phyloP scores from a whole-genome alignment of 2,329 filamentous ascomycete species.

The Elsinoe perseae region DNA sequence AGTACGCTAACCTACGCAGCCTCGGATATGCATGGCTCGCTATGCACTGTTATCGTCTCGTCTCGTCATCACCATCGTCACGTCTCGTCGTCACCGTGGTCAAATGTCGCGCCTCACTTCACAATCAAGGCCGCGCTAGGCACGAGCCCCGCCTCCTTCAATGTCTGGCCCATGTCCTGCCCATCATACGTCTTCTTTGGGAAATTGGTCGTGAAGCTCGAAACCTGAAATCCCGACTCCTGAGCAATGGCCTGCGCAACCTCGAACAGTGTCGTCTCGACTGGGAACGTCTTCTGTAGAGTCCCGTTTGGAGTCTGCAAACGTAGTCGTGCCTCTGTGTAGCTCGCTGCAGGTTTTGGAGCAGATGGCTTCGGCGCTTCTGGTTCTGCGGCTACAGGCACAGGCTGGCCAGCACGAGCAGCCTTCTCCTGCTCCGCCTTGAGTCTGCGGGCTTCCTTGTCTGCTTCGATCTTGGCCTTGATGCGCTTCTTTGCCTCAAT shows the following conservation, averaged over 20 bases:
- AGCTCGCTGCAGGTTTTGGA: slow-evolving; percentile 59
- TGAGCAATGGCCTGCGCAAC: slow-evolving; percentile 67
- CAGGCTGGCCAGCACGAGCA: slow-evolving; percentile 27
- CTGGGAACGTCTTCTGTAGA: slow-evolving; percentile 78
- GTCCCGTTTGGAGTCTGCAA: slow-evolving; percentile 70
- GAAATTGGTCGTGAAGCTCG: slow-evolving; percentile 77
- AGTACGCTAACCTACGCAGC: too few species aligned
- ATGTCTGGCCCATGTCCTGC: slow-evolving; percentile 74
- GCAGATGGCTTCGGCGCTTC: slow-evolving; percentile 40
- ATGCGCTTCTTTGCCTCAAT: slow-evolving; percentile 79
- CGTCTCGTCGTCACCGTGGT: background rate
- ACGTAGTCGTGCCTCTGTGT: slow-evolving; percentile 73
- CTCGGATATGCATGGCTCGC: background rate
- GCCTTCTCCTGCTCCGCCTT: slow-evolving; percentile 84
- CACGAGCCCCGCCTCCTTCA: slow-evolving; percentile 85
- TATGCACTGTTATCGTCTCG: background rate
- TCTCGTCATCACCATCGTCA: background rate
- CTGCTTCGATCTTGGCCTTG: slow-evolving; percentile 86
- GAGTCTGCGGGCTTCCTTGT: slow-evolving; percentile 79
- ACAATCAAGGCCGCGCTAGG: slow-evolving; percentile 87
- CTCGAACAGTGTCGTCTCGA: slow-evolving; percentile 88
- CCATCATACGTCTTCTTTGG: slow-evolving; percentile 69
- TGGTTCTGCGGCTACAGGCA: slow-evolving; percentile 37
- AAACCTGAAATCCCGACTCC: slow-evolving; percentile 63
- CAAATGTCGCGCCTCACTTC: slow-evolving; percentile 29